Conservation (phyloP, 768 basidiomycete genomes). For the Phaeotremella skinneri region DNA sequence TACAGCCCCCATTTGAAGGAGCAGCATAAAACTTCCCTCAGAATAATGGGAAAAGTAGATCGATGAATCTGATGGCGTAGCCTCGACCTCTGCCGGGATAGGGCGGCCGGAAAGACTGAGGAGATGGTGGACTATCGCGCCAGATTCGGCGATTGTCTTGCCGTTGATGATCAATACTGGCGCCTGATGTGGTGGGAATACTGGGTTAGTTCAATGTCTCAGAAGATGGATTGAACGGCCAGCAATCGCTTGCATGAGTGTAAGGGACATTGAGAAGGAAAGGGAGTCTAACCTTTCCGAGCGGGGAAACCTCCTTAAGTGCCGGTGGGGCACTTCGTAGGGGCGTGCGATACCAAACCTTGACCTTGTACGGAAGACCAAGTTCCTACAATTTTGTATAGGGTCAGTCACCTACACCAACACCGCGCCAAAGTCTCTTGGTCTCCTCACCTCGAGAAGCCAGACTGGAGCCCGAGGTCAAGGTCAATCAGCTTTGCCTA, state of each 20-base stretch:
- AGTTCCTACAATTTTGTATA: slow-evolving; percentile 35
- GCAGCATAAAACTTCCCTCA: slow-evolving; percentile 43
- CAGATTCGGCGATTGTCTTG: slow-evolving; percentile 33
- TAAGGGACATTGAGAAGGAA: background rate
- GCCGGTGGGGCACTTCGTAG: slow-evolving; percentile 30
- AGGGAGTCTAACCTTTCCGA: slow-evolving; percentile 35
- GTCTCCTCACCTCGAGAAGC: slow-evolving; percentile 4
- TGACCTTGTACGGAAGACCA: slow-evolving; percentile 41
- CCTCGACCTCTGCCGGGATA: slow-evolving; percentile 14
- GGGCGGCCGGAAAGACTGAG: slow-evolving; percentile 12
- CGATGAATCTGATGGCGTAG: slow-evolving; percentile 19
- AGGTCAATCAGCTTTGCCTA: background rate
- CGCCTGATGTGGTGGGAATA: slow-evolving; percentile 7
- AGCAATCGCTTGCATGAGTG: too few species aligned
- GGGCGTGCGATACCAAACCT: slow-evolving; percentile 37
- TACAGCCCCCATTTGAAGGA: slow-evolving; percentile 34
- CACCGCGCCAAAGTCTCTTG: background rate
- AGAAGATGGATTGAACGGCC: too few species aligned
- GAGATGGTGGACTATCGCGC: slow-evolving; percentile 35
- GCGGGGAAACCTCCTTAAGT: slow-evolving; percentile 36
- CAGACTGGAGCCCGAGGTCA: slow-evolving; percentile 4
- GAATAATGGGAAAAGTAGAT: slow-evolving; percentile 42
- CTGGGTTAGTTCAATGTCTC: background rate
- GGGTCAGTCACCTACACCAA: background rate
- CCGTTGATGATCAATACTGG: slow-evolving; percentile 35